Evolutionary conservation across 768 basidiomycete species (phyloP).

Genomic region (Mrakia frigida): DNA sequence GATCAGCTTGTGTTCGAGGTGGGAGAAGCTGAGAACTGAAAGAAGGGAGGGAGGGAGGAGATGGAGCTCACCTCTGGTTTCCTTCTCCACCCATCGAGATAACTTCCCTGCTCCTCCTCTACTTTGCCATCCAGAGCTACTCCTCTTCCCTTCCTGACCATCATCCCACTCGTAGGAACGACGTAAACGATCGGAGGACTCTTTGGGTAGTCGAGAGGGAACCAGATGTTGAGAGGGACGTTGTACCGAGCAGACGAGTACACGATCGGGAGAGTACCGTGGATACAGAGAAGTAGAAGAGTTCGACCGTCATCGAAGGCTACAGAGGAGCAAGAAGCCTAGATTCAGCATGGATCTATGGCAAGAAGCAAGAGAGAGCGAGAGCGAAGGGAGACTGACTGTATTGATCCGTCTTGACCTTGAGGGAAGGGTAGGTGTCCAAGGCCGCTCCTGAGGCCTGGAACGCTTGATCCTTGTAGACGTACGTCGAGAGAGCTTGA

Average conservation of each 20-base stretch:
- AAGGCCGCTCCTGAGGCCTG: conserved; percentile 38
- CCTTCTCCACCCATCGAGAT: conserved; percentile 68
- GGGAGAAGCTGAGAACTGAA: not conserved
- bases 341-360: not conserved
- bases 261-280: conserved; percentile 83
- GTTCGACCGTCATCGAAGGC: conserved; percentile 93
- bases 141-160: conserved; percentile 66
- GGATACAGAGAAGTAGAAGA: conserved; percentile 80
- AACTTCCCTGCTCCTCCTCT: conserved; percentile 51
- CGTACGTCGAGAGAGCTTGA: conserved; percentile 14
- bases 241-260: conserved; percentile 76
- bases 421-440: conserved; percentile 37
- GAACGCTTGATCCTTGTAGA: conserved; percentile 17
- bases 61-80: conserved; percentile 68
- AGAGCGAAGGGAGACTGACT: conserved; percentile 38
- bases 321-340: conserved; percentile 40
- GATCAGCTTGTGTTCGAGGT: not conserved
- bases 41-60: not conserved
- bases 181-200: conserved; percentile 82
- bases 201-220: conserved; percentile 76
- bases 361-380: not conserved
- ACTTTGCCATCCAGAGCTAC: conserved; percentile 78
- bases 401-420: conserved; percentile 46
- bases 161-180: conserved; percentile 84
- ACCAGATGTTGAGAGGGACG: conserved; percentile 86